These are phyloP conservation scores for Rhodotorula sphaerocarpa DNA, from an alignment of 768 basidiomycete genomes.

Conservation along the genomic window DNA sequence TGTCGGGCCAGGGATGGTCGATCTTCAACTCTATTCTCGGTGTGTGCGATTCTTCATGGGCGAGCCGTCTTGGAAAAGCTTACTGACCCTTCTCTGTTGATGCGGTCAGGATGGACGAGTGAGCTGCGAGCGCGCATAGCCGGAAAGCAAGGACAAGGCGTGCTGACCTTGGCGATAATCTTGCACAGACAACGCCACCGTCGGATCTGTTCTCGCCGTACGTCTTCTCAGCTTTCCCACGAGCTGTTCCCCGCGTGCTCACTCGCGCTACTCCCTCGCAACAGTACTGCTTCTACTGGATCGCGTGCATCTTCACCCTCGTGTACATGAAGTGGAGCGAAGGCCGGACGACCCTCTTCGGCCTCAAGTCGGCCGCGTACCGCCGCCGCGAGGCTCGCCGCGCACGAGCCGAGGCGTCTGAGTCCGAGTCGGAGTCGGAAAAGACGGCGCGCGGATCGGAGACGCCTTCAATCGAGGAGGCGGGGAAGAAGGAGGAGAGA, in stretches of 20 bases:
- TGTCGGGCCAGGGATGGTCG: constrained; percentile 55
- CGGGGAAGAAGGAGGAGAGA: neutral
- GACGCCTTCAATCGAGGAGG: neutral
- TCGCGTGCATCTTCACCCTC: constrained; percentile 64
- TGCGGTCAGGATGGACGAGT: neutral
- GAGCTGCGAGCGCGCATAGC: too few relatives aligned
- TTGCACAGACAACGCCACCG: constrained; percentile 41
- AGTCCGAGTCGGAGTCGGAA: too few relatives aligned
- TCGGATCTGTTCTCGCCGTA: constrained; percentile 63
- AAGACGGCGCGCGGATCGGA: neutral
- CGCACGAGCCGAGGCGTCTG: neutral
- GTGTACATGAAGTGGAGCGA: constrained; percentile 50
- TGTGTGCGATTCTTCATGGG: neutral
- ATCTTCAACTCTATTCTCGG: constrained; percentile 53
- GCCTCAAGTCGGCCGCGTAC: constrained; percentile 13
- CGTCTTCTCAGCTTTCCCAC: neutral
- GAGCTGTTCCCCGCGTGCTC: neutral
- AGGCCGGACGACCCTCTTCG: constrained; percentile 40
- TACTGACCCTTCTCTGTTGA: neutral
- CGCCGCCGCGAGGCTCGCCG: constrained; percentile 16
- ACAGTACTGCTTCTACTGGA: constrained; percentile 80
- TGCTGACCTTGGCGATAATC: constrained; percentile 39
- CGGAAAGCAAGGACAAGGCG: too few relatives aligned
- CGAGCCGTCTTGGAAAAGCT: too few relatives aligned
- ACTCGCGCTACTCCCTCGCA: neutral